Percentiles rank a stretch among this genome's conserved stretches.
Evolutionary conservation across 2,329 filamentous ascomycete species (phyloP).

Genomic region (Sphaerostilbella broomeana): DNA sequence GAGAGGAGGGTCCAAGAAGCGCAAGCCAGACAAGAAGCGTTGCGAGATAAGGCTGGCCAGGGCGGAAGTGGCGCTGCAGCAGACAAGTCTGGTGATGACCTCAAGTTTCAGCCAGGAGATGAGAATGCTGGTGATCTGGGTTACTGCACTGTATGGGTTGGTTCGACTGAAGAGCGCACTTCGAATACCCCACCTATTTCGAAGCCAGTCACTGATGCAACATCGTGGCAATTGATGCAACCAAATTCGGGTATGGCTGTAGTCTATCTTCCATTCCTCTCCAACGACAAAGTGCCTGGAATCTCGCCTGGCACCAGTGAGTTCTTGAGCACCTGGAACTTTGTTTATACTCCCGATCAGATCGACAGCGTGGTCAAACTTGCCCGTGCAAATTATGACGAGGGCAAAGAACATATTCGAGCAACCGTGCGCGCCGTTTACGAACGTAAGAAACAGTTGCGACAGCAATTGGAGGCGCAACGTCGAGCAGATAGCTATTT

Average conservation of each 20-base stretch:
- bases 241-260: constrained; percentile 81
- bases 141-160: constrained; percentile 95
- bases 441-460: constrained; percentile 72
- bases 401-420: constrained; percentile 72
- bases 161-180: constrained; percentile 67
- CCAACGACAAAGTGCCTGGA: constrained; percentile 70
- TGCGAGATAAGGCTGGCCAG: constrained; percentile 21
- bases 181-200: constrained; percentile 45
- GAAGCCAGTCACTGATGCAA: constrained; percentile 53
- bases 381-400: constrained; percentile 78
- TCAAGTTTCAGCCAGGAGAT: constrained; percentile 36
- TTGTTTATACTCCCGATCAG: constrained; percentile 87
- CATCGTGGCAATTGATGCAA: constrained; percentile 59
- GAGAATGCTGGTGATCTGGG: constrained; percentile 58
- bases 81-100: constrained; percentile 21
- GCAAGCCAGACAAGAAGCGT: constrained; percentile 37
- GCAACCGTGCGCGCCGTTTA: constrained; percentile 82
- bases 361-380: constrained; percentile 78
- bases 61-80: constrained; percentile 19
- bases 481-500: constrained; percentile 36
- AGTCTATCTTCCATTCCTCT: constrained; percentile 82
- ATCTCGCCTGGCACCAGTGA: constrained; percentile 80
- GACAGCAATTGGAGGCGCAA: constrained; percentile 47
- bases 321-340: constrained; percentile 96
- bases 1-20: constrained; percentile 58